Evolutionary conservation across 768 basidiomycete species (phyloP).

Genomic region (Boletus rufocinnamomeus): DNA sequence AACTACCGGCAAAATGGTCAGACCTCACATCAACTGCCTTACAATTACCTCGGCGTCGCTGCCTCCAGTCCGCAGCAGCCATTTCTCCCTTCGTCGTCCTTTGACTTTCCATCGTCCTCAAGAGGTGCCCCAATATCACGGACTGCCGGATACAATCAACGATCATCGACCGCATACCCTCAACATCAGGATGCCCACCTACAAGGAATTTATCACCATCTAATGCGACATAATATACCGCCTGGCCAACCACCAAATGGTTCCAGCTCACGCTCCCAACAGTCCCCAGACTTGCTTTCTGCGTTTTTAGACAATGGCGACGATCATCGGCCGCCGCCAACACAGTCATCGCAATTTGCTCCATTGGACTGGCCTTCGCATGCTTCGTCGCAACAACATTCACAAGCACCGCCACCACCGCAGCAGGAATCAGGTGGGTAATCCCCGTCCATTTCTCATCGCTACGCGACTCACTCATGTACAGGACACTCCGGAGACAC

Average conservation of each 20-base stretch:
- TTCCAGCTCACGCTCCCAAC: constrained; percentile 25
- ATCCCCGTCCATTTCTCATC: background rate
- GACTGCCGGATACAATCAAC: constrained; percentile 27
- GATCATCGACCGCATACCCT: constrained; percentile 27
- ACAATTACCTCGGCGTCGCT: constrained; percentile 27
- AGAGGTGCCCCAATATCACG: constrained; percentile 27
- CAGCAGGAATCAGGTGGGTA: constrained; percentile 31
- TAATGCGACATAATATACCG: constrained; percentile 32
- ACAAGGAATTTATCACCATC: constrained; percentile 35
- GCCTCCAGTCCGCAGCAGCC: constrained; percentile 24
- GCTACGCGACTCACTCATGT: background rate
- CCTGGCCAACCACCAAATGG: constrained; percentile 20
- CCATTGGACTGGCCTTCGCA: constrained; percentile 39
- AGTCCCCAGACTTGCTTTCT: constrained; percentile 32
- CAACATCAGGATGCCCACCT: constrained; percentile 34
- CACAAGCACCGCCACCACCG: constrained; percentile 19
- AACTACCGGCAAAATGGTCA: constrained; percentile 34
- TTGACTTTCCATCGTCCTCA: constrained; percentile 35
- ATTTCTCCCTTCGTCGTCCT: constrained; percentile 26
- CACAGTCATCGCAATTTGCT: constrained; percentile 27
- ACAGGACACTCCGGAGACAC: constrained; percentile 34
- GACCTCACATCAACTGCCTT: constrained; percentile 29
- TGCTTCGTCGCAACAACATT: constrained; percentile 25
- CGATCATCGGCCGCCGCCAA: constrained; percentile 27
- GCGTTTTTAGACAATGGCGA: constrained; percentile 33